Evolutionary conservation across 1,284 basidiomycete genomes (phyloP), one percentile per base, ranked within the genome.

Genomic region (Lentinula novae-zelandiae): DNA sequence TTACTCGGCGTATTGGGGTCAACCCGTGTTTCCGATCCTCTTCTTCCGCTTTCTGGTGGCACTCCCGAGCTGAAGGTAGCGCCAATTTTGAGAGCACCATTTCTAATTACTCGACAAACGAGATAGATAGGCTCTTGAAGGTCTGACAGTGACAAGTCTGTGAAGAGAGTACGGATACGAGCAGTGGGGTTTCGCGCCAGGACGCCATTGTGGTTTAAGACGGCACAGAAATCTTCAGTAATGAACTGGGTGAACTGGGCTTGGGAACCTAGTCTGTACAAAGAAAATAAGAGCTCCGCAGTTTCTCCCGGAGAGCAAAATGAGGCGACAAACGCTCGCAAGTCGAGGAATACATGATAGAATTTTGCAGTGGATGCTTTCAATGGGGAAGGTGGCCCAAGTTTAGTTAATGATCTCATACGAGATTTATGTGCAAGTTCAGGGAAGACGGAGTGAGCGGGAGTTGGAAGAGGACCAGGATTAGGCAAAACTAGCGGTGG

Each of bases 171-270:
- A 50, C 91, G 86, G 33, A 94, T 87, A 49, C 84, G 84, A 33
- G 78, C 80, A 5, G 81, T 73, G 0, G 87, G 85, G 68, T 95
- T 87, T 7, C 90, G 84, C 5, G 90, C 86, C 9, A 93, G 84
- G 27, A 91, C 90, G 8, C 96, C 96, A 63, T 95, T 92, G 74
- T 96, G 93, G 72, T 96, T 96, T 33, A 98, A 82, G 42, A 96
- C 78, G 17, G 88, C 87, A 69, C 92, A 96, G 70, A 91, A 97
- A 22, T 98, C 96, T 73, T 99, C 96, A 0, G 95, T 96, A 51
- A 98, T 84, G 73, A 97, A 98, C 46, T 92, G 87, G 6, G 82
- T 84, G 73, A 97, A 98, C 46, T 92, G 87, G 6, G 82, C 81
- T 57, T 93, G 90, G 53, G 85, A 82, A 68, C 92, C 90, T 20